Evolutionary conservation across 2,329 filamentous ascomycete genomes (phyloP), one percentile per base, ranked within the genome.

Genomic region (Podosphaera xanthii): DNA sequence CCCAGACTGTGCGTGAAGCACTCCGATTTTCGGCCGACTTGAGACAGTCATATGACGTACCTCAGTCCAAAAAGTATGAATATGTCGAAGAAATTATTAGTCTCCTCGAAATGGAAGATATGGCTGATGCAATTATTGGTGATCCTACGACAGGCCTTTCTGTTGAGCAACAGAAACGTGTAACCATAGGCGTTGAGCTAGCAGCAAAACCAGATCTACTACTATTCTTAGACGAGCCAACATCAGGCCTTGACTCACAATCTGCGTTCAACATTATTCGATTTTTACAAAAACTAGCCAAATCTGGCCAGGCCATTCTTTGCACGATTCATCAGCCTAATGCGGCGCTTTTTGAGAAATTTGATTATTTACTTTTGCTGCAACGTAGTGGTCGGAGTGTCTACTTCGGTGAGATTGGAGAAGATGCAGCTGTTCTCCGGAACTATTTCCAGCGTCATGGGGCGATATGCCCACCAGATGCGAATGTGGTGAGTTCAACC

Each of bases 241-340:
- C 78, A 1, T 76, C 74, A 44, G 78, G 78, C 63, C 72, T 81
- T n/a, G 78, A 81, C 65, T 77, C 74, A 36, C 77, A 80, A 63
- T 74, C 72, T 61, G 77, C 78, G 8, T 81, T 78, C 70, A 80
- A 80, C 65, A 81, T 81, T 59, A 76, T 80, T 49, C 74, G 77
- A 59, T 79, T 81, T 71, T 70, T 81, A 31, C 74, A 74, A 46
- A 81, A 81, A 65, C 71, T 81, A 2, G 76, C 78, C 63, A 71
- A 73, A 58, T 79, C 80, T 33, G 82, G 82, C 1, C 82, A 86
- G 65, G 82, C 82, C 22, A 81, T 86, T 63, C 72, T 86, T 1
- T 84, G 81, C 66, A 86, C 82, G 0, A 85, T 86, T 58, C 82
- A 86, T 71, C 83, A 86, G 63, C 82, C 82, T 0, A 83, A 82